A percentile compares a stretch with the other conserved stretches of the same genome.
Evolutionary conservation across 1,284 basidiomycete species (phyloP).

Genomic region (Sutorius eximius): DNA sequence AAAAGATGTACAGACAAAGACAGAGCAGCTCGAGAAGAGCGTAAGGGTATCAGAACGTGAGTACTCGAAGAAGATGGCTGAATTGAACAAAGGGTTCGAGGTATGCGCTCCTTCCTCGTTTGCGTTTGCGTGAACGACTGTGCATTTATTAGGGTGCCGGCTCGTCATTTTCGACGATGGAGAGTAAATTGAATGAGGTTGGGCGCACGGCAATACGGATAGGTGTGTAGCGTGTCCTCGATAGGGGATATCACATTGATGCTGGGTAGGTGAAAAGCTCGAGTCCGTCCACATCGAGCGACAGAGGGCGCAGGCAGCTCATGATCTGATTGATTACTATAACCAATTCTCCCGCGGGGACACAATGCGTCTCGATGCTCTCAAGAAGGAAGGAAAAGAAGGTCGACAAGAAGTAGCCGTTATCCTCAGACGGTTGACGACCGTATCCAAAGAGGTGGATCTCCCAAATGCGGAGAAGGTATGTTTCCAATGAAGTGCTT

Average conservation of each 20-base stretch:
- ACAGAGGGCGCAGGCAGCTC: conserved; percentile 90
- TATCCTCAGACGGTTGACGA: conserved; percentile 83
- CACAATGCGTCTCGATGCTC: conserved; percentile 71
- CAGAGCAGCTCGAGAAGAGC: conserved; percentile 89
- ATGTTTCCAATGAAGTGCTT: conserved; percentile 13
- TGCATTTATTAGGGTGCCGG: conserved; percentile 64
- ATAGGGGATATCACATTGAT: conserved; percentile 13
- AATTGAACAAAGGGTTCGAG: conserved; percentile 92
- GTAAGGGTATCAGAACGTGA: conserved; percentile 90
- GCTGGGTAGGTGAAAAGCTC: conserved; percentile 81
- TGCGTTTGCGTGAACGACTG: conserved; percentile 2
- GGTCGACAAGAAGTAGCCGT: conserved; percentile 89
- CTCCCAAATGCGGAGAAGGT: conserved; percentile 81
- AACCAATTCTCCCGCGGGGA: conserved; percentile 90
- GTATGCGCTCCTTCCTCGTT: conserved; percentile 41
- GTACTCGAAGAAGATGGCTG: conserved; percentile 90
- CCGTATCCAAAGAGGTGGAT: conserved; percentile 91
- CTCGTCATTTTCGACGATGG: conserved; percentile 81
- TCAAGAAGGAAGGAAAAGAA: conserved; percentile 85
- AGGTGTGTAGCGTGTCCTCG: conserved; percentile 48
- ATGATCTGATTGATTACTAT: conserved; percentile 94
- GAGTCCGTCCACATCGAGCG: conserved; percentile 93
- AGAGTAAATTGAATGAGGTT: conserved; percentile 89
- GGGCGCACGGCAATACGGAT: conserved; percentile 94
- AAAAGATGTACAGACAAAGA: conserved; percentile 85